phyloP scores from a whole-genome alignment of 768 basidiomycete genomes.

The Podaxis rugospora region DNA sequence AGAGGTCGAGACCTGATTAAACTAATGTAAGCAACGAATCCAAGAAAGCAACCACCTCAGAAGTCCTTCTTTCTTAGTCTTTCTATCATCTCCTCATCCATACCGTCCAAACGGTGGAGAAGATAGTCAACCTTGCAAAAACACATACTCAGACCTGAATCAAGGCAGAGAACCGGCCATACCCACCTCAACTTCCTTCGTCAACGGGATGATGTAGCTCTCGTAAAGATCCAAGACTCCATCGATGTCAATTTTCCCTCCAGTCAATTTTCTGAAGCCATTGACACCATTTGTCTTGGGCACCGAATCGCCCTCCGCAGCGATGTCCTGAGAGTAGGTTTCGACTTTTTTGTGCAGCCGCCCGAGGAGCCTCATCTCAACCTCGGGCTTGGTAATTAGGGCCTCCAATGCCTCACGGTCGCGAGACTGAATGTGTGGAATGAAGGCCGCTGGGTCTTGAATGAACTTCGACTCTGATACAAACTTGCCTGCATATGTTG shows the following conservation, averaged over 20 bases:
- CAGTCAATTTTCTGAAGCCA: constrained; percentile 26
- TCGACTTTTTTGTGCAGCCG: constrained; percentile 83
- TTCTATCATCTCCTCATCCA: constrained; percentile 79
- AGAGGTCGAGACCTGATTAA: background rate
- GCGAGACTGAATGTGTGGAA: constrained; percentile 84
- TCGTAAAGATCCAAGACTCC: constrained; percentile 92
- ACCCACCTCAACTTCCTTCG: constrained; percentile 95
- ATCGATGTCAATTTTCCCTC: constrained; percentile 83
- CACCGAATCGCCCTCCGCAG: constrained; percentile 47
- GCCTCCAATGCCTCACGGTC: constrained; percentile 76
- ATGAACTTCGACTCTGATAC: constrained; percentile 97
- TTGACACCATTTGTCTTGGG: constrained; percentile 29
- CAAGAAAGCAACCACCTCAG: background rate
- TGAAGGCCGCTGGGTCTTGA: constrained; percentile 79
- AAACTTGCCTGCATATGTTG: constrained; percentile 77
- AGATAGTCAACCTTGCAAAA: constrained; percentile 84
- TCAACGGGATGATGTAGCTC: constrained; percentile 94
- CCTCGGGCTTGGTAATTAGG: constrained; percentile 96
- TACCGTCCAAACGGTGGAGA: constrained; percentile 81
- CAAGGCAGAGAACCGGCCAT: constrained; percentile 9
- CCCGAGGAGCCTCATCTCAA: constrained; percentile 79
- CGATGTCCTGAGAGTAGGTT: constrained; percentile 80
- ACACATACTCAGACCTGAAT: background rate
- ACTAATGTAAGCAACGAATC: background rate
- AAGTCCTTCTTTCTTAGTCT: constrained; percentile 33